phyloP scores from a whole-genome alignment of 257 asterid genomes.

The Knoxia roxburghii region DNA sequence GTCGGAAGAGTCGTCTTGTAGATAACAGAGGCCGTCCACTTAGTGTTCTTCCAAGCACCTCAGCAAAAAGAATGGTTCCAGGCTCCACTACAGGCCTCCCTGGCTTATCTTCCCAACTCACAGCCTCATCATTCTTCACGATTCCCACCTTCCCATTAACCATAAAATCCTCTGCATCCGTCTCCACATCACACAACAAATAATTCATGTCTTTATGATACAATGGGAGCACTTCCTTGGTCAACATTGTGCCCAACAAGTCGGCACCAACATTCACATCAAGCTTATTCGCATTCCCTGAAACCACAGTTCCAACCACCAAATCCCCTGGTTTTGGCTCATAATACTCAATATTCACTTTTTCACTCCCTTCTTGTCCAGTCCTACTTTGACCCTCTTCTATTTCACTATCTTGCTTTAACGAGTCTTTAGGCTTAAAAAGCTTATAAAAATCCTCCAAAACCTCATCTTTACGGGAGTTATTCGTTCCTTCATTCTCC shows the following conservation, averaged over 20 bases:
- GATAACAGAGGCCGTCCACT: constrained; percentile 93
- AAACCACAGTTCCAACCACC: constrained; percentile 91
- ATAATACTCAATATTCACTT: constrained; percentile 64
- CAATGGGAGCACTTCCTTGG: constrained; percentile 90
- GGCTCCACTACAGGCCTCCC: constrained; percentile 85
- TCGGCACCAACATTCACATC: constrained; percentile 91
- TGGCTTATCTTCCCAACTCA: constrained; percentile 33
- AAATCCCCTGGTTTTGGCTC: constrained; percentile 82
- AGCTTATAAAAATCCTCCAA: constrained; percentile 74
- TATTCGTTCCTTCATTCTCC: constrained; percentile 36
- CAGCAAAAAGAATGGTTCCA: constrained; percentile 77
- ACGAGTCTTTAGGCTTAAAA: constrained; percentile 38
- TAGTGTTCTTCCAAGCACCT: constrained; percentile 94
- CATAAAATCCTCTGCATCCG: constrained; percentile 52
- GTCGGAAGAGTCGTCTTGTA: constrained; percentile 58
- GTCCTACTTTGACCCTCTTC: constrained; percentile 11
- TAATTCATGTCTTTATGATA: constrained; percentile 70
- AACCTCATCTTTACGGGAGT: constrained; percentile 47
- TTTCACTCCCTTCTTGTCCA: constrained; percentile 30
- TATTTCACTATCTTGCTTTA: constrained; percentile 33
- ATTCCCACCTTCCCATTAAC: constrained; percentile 72
- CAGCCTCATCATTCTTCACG: constrained; percentile 58
- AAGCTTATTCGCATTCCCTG: constrained; percentile 86
- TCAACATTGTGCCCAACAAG: constrained; percentile 79
- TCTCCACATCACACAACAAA: constrained; percentile 65